Base-by-base conservation (phyloP, 2,329 filamentous ascomycete genomes). In the Emericellopsis atlantica region DNA sequence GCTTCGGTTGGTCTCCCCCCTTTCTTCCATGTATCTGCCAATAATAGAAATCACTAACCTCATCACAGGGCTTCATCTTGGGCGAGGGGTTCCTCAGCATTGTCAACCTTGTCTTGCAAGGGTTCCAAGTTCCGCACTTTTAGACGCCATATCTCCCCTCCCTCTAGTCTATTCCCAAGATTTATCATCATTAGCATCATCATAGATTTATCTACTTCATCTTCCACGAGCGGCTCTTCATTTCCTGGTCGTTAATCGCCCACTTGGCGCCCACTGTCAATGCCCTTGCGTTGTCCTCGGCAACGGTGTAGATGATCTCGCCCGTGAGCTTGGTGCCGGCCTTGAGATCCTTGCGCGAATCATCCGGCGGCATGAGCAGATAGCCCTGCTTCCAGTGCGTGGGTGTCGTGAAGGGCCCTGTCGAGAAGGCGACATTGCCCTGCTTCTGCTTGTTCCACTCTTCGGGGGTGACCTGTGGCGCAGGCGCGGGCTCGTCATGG, bases 331-430 rank as follows among this genome's bases (percentile, higher is more conserved):
- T 69, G 38, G 75, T 65, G 3, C 70, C 76, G 38, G 68, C 67
- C 49, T 72, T 72, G 45, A 73, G 50, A 32, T 64, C 56, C 32
- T 58, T 53, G 23, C 65, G 52, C 11, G 65, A 55, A 41, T 74
- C 65, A 33, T 73, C 69, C 5, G 71, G 68, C 42, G 86, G 78
- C 45, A 82, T 72, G 40, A 93, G 63, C 45, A 90, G 66, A 21
- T 95, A 65, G 2, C 81, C 84, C 56, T 94, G 88, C 60, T 82
- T 84, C 90, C 90, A 96, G 61, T 96, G 90, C 7, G 90, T 96
- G 46, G 81, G 74, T 41, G 74, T 78, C 15, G 76, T 78, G 48
- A 72, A 68, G 1, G 89, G 89, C 0, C 88, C 86, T 2, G 89
- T 96, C 7, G 88, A 93, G 58, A 95, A 95, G 0, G 84, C 82